A percentile compares a stretch with the other conserved stretches of the same genome.
Evolutionary conservation across 805 yeast genomes (phyloP).

Genomic region (Sugiyamaella marilandica): DNA sequence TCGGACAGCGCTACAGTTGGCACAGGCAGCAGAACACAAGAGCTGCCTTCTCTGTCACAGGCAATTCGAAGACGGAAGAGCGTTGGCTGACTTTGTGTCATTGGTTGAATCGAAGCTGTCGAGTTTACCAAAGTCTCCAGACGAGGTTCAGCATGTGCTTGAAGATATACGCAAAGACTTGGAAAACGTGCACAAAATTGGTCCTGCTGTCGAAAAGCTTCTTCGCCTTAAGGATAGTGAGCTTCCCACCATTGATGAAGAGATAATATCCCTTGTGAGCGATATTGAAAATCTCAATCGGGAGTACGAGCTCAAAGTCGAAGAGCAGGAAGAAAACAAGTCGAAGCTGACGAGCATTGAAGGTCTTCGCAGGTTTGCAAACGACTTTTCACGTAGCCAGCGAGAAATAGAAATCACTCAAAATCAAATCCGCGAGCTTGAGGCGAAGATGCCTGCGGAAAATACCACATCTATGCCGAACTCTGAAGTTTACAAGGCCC

Average conservation of each 20-base stretch:
- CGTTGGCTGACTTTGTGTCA: conserved; percentile 18
- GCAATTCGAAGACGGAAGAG: conserved; percentile 45
- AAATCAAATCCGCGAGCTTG: conserved; percentile 22
- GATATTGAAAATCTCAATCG: conserved; percentile 23
- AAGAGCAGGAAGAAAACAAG: conserved; percentile 8
- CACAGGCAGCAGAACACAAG: conserved; percentile 40
- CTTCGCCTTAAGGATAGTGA: conserved; percentile 13
- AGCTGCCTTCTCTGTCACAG: conserved; percentile 73
- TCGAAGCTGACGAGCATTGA: conserved; percentile 23
- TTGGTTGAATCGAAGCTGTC: conserved; percentile 30
- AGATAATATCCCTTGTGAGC: neutral
- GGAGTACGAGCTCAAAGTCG: conserved; percentile 18
- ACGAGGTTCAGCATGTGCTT: conserved; percentile 27
- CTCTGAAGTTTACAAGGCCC: conserved; percentile 16
- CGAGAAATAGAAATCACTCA: conserved; percentile 27
- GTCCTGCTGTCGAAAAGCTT: conserved; percentile 9
- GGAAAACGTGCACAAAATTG: conserved; percentile 6
- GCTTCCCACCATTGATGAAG: conserved; percentile 13
- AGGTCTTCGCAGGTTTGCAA: conserved; percentile 29
- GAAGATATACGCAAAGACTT: conserved; percentile 29
- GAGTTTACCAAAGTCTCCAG: conserved; percentile 31
- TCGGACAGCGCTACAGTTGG: conserved; percentile 59
- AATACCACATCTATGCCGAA: conserved; percentile 12
- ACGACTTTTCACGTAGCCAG: conserved; percentile 25
- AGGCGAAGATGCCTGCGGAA: conserved; percentile 25